Base-by-base conservation (phyloP, 2,329 filamentous ascomycete genomes). In the Penicillium sp. region DNA sequence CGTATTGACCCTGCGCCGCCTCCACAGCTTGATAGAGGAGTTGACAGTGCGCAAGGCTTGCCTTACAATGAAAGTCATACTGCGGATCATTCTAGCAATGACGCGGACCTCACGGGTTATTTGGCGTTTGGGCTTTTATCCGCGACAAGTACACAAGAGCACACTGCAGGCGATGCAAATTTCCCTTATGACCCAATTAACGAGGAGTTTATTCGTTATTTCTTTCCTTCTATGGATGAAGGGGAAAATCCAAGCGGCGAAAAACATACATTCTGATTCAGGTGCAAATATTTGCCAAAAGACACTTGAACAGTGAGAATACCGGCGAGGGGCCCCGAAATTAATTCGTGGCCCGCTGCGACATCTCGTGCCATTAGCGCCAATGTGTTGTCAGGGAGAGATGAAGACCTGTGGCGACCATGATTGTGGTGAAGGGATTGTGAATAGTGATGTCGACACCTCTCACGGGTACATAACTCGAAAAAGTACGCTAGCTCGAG, bases 131-230 rank as follows among this genome's bases (percentile, higher is more conserved):
- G 3, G 1, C 4, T 15, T 39, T 19, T 50, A 21, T 6, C 35
- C 7, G 2, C n/a, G 4, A 12, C 35, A 6, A 19, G 3, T 29
- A 21, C 23, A 3, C 17, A 39, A 27, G 48, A n/a, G 6, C 7
- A n/a, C 12, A 13, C 49, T 17, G 10, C 2, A 21, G 35, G 6
- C 10, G 33, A 48, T 41, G 13, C 4, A 8, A 15, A 41, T 36
- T 23, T 49, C 29, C 52, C 43, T 19, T 31, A 49, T n/a, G 52
- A 54, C 23, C 52, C 52, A 3, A 39, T 54, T 23, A 39, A 27
- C 10, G 52, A 41, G 8, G 43, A 42, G 6, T 49, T 54, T 8
- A 23, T 54, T 7, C 35, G 27, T 12, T 47, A 29, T n/a, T 42
- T 54, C n/a, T 54, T 49, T 27, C 49, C 36, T 41, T 15, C 25